Percentiles rank a stretch among this genome's conserved stretches.
phyloP scores from a whole-genome alignment of 345 rosid genomes.

The Brassica juncea region DNA sequence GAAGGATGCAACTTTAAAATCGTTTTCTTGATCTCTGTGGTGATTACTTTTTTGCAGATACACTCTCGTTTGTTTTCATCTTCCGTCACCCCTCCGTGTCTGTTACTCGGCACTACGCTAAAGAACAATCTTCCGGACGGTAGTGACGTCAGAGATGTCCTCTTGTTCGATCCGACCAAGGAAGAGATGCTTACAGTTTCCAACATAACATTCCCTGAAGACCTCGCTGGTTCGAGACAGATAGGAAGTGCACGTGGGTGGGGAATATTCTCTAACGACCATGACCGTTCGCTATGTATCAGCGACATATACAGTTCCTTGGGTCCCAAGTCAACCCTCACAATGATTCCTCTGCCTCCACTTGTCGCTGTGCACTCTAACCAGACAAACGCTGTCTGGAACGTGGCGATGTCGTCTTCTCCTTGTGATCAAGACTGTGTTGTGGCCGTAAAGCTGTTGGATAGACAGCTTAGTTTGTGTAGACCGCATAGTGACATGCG shows the following conservation, averaged over 20 bases:
- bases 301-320: conserved; percentile 14
- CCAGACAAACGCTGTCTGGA: conserved; percentile 18
- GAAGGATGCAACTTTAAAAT: neutral
- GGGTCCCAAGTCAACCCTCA: conserved; percentile 12
- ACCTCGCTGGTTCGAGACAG: conserved; percentile 6
- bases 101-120: conserved; percentile 19
- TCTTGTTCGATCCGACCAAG: conserved; percentile 23
- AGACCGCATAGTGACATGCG: conserved; percentile 6
- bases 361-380: neutral
- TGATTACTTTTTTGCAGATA: neutral
- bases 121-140: conserved; percentile 6
- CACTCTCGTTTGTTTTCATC: conserved; percentile 25
- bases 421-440: conserved; percentile 16
- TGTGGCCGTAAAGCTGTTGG: conserved; percentile 16
- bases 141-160: conserved; percentile 7
- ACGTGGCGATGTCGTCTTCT: conserved; percentile 8
- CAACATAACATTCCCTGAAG: conserved; percentile 9
- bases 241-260: conserved; percentile 26
- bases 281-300: conserved; percentile 1
- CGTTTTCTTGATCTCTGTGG: neutral
- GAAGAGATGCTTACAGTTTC: conserved; percentile 23
- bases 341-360: conserved; percentile 16
- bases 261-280: conserved; percentile 18
- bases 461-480: conserved; percentile 14
- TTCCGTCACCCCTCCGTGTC: neutral